Evolutionary conservation across 148 eudicot genomes (phyloP).

Genomic region (Rhododendron vialii): DNA sequence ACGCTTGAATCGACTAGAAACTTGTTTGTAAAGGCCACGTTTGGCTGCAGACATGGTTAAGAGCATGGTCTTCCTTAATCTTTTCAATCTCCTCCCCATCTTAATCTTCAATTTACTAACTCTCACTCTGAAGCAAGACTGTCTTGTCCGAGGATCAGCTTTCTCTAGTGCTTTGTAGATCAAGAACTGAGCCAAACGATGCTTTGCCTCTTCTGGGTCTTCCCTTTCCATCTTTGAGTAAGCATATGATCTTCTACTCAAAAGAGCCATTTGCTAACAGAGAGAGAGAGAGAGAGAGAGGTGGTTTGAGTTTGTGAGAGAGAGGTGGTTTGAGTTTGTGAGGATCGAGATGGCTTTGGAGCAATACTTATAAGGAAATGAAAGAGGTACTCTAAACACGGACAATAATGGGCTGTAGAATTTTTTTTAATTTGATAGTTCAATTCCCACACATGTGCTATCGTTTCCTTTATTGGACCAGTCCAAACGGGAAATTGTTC

Average conservation of each 20-base stretch:
- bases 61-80: conserved; percentile 40
- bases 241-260: conserved; percentile 26
- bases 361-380: conserved; percentile 23
- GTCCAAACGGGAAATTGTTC: no score
- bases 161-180: conserved; percentile 63
- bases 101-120: conserved; percentile 56
- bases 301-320: not conserved
- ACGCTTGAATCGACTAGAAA: conserved; percentile 37
- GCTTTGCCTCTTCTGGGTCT: conserved; percentile 49
- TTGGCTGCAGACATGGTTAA: conserved; percentile 29
- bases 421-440: no score
- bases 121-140: conserved; percentile 48
- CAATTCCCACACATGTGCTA: no score
- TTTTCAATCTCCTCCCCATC: conserved; percentile 64
- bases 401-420: no score
- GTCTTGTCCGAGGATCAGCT: conserved; percentile 34
- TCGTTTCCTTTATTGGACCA: no score
- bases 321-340: not conserved
- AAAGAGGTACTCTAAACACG: not conserved
- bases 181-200: conserved; percentile 60
- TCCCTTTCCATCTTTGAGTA: conserved; percentile 55
- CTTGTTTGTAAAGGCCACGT: conserved; percentile 30
- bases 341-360: not conserved
- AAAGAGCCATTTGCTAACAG: conserved; percentile 13
- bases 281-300: not conserved